Percentiles rank a stretch among this genome's conserved stretches.
These are phyloP conservation scores for Aureobasidium sp. DNA, from an alignment of 2,329 filamentous ascomycete species.

Conservation along the genomic window DNA sequence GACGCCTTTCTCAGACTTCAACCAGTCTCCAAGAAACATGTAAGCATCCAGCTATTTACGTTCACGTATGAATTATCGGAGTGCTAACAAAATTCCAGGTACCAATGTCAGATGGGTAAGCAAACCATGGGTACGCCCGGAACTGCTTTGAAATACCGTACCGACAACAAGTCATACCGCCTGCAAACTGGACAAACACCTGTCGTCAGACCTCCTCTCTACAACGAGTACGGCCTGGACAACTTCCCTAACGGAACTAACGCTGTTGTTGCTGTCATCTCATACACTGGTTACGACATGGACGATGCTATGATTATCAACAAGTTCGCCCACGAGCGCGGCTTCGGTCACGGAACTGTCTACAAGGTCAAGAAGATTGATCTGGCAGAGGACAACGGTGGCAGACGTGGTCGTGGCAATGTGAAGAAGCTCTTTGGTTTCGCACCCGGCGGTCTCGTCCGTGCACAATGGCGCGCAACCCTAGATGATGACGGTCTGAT, in stretches of 20 bases:
- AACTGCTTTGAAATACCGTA: conserved; percentile 73
- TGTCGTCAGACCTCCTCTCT: conserved; percentile 80
- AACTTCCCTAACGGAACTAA: conserved; percentile 98
- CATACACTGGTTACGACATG: conserved; percentile 99
- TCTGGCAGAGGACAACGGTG: conserved; percentile 65
- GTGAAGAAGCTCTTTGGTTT: conserved; percentile 85
- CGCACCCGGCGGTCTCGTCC: conserved; percentile 65
- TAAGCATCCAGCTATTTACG: too few species aligned
- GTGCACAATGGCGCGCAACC: conserved; percentile 58
- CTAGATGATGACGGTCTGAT: conserved; percentile 86
- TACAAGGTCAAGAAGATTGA: conserved; percentile 96
- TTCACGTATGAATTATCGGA: too few species aligned
- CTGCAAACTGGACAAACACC: conserved; percentile 95
- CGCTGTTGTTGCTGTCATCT: conserved; percentile 92
- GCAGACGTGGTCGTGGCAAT: conserved; percentile 42
- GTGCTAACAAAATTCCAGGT: conserved; percentile 36
- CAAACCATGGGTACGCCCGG: conserved; percentile 98
- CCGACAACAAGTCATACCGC: conserved; percentile 94
- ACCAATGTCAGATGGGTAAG: conserved; percentile 94
- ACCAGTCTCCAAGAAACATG: conserved; percentile 96
- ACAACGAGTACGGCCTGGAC: conserved; percentile 94
- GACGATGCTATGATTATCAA: conserved; percentile 99
- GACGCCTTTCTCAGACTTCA: conserved; percentile 98
- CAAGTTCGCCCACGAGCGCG: conserved; percentile 91
- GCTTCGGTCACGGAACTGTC: conserved; percentile 90